Percentiles rank a stretch among this genome's conserved stretches.
phyloP scores from a whole-genome alignment of 768 basidiomycete species.

The Crepidotus variabilis region DNA sequence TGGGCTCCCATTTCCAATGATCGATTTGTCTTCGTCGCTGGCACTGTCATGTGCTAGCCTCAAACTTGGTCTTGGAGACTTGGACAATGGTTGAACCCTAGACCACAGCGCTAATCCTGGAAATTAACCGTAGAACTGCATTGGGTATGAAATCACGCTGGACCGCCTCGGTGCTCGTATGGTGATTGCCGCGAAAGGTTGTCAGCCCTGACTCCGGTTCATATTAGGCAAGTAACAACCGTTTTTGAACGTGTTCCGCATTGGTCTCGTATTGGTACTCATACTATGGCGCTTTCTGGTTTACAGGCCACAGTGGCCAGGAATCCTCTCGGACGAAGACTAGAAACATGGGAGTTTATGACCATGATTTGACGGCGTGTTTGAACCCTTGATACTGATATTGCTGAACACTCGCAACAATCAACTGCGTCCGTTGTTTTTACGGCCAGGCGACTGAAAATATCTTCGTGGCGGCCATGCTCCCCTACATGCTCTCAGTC shows the following conservation, averaged over 20 bases:
- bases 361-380: too few relatives aligned
- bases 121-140: neutral
- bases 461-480: neutral
- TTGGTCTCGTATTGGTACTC: too few relatives aligned
- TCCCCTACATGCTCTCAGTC: neutral
- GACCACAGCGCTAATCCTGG: neutral
- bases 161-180: neutral
- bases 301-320: too few relatives aligned
- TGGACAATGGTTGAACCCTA: neutral
- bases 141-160: neutral
- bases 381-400: too few relatives aligned
- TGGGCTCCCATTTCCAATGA: neutral
- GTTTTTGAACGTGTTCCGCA: neutral
- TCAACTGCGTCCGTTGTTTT: neutral
- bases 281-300: too few relatives aligned
- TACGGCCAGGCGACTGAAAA: neutral
- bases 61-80: neutral
- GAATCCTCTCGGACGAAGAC: too few relatives aligned
- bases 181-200: neutral
- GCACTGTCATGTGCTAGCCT: neutral
- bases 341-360: too few relatives aligned
- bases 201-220: neutral
- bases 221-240: neutral
- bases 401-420: neutral
- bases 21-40: neutral